Conservation (phyloP, 768 basidiomycete genomes). For the Lanmaoa pseudosensibilis region DNA sequence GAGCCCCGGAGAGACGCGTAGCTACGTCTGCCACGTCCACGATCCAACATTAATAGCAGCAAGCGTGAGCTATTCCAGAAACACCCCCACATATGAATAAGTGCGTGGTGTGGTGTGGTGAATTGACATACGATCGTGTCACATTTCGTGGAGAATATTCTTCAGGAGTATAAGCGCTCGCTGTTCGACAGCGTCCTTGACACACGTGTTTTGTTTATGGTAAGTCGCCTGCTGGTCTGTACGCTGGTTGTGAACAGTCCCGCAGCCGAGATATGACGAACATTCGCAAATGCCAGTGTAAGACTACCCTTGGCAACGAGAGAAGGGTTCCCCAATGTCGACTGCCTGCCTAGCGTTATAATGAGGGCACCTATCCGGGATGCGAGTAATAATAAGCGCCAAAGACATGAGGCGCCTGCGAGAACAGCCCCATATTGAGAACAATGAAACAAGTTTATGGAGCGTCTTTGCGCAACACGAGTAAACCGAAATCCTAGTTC, state of each 20-base stretch:
- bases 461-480: neutral
- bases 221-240: neutral
- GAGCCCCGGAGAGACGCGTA: no score
- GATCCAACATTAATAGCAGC: no score
- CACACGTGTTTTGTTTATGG: neutral
- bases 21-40: no score
- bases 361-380: neutral
- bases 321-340: neutral
- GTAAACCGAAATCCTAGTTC: neutral
- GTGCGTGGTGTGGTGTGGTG: no score
- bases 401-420: no score
- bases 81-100: no score
- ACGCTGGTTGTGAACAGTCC: neutral
- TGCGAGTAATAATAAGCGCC: neutral
- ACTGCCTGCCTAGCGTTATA: neutral
- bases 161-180: neutral
- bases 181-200: neutral
- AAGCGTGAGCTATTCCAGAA: no score
- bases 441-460: neutral
- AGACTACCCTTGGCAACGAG: neutral
- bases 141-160: neutral
- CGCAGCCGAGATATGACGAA: no score
- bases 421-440: neutral
- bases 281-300: neutral
- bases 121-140: conserved; percentile 26